Conservation (phyloP, 768 basidiomycete species). For the Amanita exitialis region DNA sequence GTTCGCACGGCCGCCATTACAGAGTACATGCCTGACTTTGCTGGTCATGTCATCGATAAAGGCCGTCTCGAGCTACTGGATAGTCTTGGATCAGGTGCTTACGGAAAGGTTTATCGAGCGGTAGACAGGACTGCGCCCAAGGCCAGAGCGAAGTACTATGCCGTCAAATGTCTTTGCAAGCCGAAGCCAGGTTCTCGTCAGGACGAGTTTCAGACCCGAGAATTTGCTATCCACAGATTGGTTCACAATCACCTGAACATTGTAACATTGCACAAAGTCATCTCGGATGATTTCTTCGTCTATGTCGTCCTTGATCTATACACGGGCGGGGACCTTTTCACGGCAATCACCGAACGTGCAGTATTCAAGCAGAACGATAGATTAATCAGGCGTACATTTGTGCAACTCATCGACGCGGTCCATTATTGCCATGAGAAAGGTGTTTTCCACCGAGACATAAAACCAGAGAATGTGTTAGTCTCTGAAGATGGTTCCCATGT, state of each 20-base stretch:
- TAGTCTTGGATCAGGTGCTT: constrained; percentile 64
- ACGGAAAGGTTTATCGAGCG: constrained; percentile 71
- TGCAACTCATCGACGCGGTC: constrained; percentile 77
- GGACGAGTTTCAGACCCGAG: constrained; percentile 53
- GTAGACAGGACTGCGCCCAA: constrained; percentile 34
- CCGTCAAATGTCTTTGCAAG: constrained; percentile 70
- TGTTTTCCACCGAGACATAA: constrained; percentile 81
- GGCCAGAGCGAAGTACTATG: constrained; percentile 36
- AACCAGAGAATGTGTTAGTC: constrained; percentile 75
- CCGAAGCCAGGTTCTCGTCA: constrained; percentile 43
- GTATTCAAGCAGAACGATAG: constrained; percentile 47
- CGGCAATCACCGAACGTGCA: constrained; percentile 48
- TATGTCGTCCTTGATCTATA: constrained; percentile 60
- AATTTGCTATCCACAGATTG: constrained; percentile 47
- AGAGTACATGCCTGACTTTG: constrained; percentile 39
- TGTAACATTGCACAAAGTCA: constrained; percentile 54
- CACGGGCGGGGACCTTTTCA: constrained; percentile 58
- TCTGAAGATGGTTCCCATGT: constrained; percentile 40
- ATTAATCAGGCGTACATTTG: constrained; percentile 57
- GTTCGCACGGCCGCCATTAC: constrained; percentile 25
- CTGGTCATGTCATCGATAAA: constrained; percentile 40
- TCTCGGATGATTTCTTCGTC: constrained; percentile 49
- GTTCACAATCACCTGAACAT: constrained; percentile 53
- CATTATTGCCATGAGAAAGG: constrained; percentile 60
- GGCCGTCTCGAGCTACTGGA: constrained; percentile 53